phyloP scores from a whole-genome alignment of 345 rosid genomes.

The Combretum micranthum region DNA sequence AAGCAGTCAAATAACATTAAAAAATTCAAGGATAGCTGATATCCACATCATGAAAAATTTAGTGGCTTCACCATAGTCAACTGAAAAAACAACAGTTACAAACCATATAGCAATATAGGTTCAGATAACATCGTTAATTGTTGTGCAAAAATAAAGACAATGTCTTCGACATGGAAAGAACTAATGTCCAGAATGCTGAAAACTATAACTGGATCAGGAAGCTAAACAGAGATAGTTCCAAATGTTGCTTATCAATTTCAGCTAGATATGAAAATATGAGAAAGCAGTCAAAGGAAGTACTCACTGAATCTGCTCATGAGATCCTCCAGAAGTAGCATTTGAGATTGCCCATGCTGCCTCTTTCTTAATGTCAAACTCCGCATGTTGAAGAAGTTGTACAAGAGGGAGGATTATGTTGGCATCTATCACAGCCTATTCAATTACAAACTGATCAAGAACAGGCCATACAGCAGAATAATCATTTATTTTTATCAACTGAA shows the following conservation, averaged over 20 bases:
- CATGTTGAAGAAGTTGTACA: conserved; percentile 67
- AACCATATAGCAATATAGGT: too few species aligned
- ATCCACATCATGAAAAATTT: too few species aligned
- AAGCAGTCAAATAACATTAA: background rate
- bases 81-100: too few species aligned
- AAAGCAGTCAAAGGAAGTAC: conserved; percentile 5
- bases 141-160: too few species aligned
- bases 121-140: too few species aligned
- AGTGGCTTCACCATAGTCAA: too few species aligned
- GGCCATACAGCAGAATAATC: background rate
- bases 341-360: conserved; percentile 93
- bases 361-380: conserved; percentile 82
- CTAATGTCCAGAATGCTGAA: too few species aligned
- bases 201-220: background rate
- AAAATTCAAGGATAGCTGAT: too few species aligned
- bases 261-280: background rate
- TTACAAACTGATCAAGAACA: background rate
- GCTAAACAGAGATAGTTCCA: too few species aligned
- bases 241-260: background rate
- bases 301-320: conserved; percentile 79
- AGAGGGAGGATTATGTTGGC: conserved; percentile 65
- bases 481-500: too few species aligned
- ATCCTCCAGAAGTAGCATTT: conserved; percentile 86
- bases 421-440: conserved; percentile 58
- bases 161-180: too few species aligned